phyloP scores from a whole-genome alignment of 2,329 filamentous ascomycete species.

The Fulvia fulva region DNA sequence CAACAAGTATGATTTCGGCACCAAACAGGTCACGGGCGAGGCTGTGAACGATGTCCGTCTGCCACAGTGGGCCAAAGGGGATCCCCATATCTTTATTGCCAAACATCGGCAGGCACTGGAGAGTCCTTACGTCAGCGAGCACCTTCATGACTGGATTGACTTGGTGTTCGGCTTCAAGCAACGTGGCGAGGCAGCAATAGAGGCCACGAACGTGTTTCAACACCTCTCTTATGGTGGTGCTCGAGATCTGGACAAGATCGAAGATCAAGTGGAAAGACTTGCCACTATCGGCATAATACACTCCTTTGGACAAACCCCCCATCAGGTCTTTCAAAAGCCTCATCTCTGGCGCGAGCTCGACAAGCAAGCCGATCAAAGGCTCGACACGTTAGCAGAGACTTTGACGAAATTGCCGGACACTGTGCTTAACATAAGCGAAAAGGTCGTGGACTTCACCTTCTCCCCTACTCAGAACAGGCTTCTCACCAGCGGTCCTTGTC shows the following conservation, averaged over 20 bases:
- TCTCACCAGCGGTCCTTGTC: constrained; percentile 76
- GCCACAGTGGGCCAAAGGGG: constrained; percentile 95
- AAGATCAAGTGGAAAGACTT: constrained; percentile 78
- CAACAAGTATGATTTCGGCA: constrained; percentile 91
- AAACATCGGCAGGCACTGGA: constrained; percentile 96
- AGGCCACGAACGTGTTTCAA: constrained; percentile 92
- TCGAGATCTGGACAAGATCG: constrained; percentile 85
- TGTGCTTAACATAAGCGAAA: constrained; percentile 70
- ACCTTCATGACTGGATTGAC: constrained; percentile 93
- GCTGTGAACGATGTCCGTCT: constrained; percentile 80
- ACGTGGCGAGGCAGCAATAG: constrained; percentile 83
- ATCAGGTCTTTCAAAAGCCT: constrained; percentile 81
- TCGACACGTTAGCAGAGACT: constrained; percentile 74
- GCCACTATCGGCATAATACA: constrained; percentile 95
- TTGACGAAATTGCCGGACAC: constrained; percentile 76
- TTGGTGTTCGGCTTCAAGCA: constrained; percentile 93
- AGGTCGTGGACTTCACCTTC: constrained; percentile 74
- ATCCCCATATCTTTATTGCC: constrained; percentile 89
- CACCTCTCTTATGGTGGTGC: constrained; percentile 93
- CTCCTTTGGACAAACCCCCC: constrained; percentile 96
- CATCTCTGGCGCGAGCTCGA: constrained; percentile 68
- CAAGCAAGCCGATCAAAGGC: constrained; percentile 54
- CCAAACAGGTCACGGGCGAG: constrained; percentile 73
- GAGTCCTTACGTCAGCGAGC: constrained; percentile 83
- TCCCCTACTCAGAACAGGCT: constrained; percentile 76